A percentile compares a stretch with the other conserved stretches of the same genome.
Conservation (phyloP, 257 asterid genomes). For the Apocynum venetum region DNA sequence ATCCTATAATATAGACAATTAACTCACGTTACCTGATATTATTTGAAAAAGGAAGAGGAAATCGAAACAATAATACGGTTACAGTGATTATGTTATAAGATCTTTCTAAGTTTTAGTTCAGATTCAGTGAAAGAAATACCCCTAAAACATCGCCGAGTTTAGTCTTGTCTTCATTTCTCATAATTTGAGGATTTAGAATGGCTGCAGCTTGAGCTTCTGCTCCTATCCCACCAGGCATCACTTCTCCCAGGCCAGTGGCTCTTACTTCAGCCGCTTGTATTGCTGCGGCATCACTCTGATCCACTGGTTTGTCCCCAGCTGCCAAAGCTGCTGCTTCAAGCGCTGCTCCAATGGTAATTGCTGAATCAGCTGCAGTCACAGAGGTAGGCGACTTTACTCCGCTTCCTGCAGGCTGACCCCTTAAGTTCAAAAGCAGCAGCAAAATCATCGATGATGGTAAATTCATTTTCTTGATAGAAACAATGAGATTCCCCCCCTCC, state of each 20-base stretch:
- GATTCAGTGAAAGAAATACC: not conserved
- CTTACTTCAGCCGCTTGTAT: slow-evolving; percentile 31
- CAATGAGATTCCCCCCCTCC: too few species aligned
- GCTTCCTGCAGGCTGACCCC: not conserved
- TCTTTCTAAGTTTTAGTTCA: too few species aligned
- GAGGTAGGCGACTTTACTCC: not conserved
- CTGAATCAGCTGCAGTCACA: not conserved
- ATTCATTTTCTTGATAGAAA: too few species aligned
- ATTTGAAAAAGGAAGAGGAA: too few species aligned
- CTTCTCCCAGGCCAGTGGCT: slow-evolving; percentile 21
- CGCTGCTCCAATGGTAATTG: slow-evolving; percentile 26
- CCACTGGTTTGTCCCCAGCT: slow-evolving; percentile 15
- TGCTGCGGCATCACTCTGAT: slow-evolving; percentile 25
- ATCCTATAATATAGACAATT: slow-evolving; percentile 7
- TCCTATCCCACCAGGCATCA: slow-evolving; percentile 24
- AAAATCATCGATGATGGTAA: not conserved
- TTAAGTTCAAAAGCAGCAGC: not conserved
- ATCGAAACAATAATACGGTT: too few species aligned
- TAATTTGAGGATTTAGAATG: slow-evolving; percentile 6
- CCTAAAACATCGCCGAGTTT: slow-evolving; percentile 21
- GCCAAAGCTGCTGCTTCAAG: slow-evolving; percentile 21
- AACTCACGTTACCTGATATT: not conserved
- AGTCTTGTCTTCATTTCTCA: slow-evolving; percentile 22
- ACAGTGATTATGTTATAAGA: too few species aligned
- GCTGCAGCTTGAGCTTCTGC: slow-evolving; percentile 32